These are phyloP conservation scores for Silene uniflora DNA, from an alignment of 148 eudicot genomes.

Conservation along the genomic window DNA sequence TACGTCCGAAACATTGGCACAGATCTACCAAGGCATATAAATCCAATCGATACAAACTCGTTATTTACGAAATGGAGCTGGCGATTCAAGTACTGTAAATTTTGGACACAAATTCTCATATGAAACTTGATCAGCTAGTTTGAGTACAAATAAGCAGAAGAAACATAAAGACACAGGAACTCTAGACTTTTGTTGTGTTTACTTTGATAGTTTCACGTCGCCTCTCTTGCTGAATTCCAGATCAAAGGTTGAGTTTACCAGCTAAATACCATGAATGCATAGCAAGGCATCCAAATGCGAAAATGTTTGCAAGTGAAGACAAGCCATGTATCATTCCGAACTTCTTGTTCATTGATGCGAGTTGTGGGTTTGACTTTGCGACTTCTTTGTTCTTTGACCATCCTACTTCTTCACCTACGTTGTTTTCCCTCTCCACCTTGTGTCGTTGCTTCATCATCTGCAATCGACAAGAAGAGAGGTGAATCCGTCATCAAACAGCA, in stretches of 20 bases:
- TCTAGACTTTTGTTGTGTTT: background rate
- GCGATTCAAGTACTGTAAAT: background rate
- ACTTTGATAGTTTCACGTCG: background rate
- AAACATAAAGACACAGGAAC: background rate
- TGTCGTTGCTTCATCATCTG: slow-evolving; percentile 99
- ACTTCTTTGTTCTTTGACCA: slow-evolving; percentile 89
- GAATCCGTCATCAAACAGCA: slow-evolving; percentile 14
- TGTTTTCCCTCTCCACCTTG: slow-evolving; percentile 88
- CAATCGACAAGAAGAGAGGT: background rate
- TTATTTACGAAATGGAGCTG: background rate
- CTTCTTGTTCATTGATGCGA: slow-evolving; percentile 92
- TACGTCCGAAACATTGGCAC: too few species aligned
- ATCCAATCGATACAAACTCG: too few species aligned
- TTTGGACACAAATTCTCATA: too few species aligned
- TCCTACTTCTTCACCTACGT: slow-evolving; percentile 91
- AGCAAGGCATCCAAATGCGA: slow-evolving; percentile 86
- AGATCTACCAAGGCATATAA: too few species aligned
- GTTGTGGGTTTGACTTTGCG: slow-evolving; percentile 78
- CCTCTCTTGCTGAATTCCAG: background rate
- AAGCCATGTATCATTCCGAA: slow-evolving; percentile 95
- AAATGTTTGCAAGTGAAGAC: slow-evolving; percentile 74
- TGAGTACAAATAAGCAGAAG: background rate
- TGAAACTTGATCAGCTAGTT: background rate
- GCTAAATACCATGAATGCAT: slow-evolving; percentile 97
- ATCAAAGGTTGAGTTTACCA: slow-evolving; percentile 63